Evolutionary conservation across 495 filamentous ascomycete genomes (phyloP), one percentile per base, ranked within the genome.

Genomic region (Cairneyella variabilis): DNA sequence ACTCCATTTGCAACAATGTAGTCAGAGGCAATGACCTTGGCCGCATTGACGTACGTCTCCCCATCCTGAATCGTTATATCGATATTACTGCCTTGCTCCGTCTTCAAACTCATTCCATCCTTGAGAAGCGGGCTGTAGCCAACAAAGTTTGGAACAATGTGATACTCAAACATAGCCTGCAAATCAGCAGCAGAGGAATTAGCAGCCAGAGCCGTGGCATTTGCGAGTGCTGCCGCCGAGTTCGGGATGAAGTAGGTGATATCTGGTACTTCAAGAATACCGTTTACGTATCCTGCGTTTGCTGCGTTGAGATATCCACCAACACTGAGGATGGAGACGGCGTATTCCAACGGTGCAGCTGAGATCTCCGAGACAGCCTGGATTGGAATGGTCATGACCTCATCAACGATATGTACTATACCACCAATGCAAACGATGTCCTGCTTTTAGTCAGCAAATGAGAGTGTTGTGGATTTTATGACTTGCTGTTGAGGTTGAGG

Each of bases 191-290:
- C 41, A 25, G 41, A 45, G 11, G 41, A 45, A 22, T 48, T 54
- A 14, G 14, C 11, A 12, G 34, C 34, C 10, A 78, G 59, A 2
- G 58, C 54, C 22, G 57, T 64, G 4, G 73, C 40, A 39, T 67
- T 72, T 12, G 41, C 55, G 7, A 74, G 45, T 1, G 46, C 55
- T 17, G 71, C 72, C 11, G 52, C 63, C 51, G 77, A 73, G 23
- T 55, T 66, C 2, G 75, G 75, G 11, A 72, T 71, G 61, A 78
- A 78, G 47, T 76, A 67, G 22, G 75, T 78, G 18, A 78, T 42
- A 54, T 76, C 69, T 5, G 44, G 23, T 6, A 48, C 1, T 3
- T 45, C 41, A 2, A 45, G 23, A 10, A 36, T 18, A 9, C 21
- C 12, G 14, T 48, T 48, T 9, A 48, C 45, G 21, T 48, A 34